These are phyloP conservation scores for Monosporozyma servazzii DNA, from an alignment of 805 yeast genomes.

Conservation along the genomic window DNA sequence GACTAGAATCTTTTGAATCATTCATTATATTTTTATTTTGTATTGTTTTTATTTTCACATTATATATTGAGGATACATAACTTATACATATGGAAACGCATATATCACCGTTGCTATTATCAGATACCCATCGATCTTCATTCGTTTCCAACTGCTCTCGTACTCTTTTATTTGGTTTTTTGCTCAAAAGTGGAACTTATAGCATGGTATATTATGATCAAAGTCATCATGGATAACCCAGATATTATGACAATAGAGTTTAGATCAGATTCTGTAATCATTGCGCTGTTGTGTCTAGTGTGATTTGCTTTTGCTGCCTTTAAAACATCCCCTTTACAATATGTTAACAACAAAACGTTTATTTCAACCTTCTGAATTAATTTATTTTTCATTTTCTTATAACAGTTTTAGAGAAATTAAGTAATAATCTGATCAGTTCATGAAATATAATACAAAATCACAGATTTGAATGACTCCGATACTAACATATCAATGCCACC, in stretches of 20 bases:
- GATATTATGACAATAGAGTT: constrained; percentile 61
- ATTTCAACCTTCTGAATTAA: neutral
- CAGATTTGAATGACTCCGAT: neutral
- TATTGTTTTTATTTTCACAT: neutral
- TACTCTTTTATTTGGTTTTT: neutral
- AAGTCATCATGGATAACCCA: constrained; percentile 62
- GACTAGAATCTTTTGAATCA: too few species aligned
- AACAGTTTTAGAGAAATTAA: too few species aligned
- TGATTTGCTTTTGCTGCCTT: neutral
- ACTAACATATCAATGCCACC: neutral
- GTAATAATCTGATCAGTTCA: too few species aligned
- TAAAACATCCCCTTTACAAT: neutral
- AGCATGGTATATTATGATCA: constrained; percentile 66
- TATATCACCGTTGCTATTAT: neutral
- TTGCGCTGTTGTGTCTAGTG: constrained; percentile 18
- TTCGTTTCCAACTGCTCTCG: neutral
- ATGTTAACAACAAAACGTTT: neutral
- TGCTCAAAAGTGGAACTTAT: constrained; percentile 39
- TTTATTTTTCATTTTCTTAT: neutral
- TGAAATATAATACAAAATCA: too few species aligned
- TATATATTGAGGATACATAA: neutral
- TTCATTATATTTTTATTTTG: neutral
- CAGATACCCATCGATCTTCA: neutral
- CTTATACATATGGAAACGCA: neutral
- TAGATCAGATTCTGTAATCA: constrained; percentile 81